Base-by-base conservation (phyloP, 2,329 filamentous ascomycete species). In the Metarhizium anisopliae region DNA sequence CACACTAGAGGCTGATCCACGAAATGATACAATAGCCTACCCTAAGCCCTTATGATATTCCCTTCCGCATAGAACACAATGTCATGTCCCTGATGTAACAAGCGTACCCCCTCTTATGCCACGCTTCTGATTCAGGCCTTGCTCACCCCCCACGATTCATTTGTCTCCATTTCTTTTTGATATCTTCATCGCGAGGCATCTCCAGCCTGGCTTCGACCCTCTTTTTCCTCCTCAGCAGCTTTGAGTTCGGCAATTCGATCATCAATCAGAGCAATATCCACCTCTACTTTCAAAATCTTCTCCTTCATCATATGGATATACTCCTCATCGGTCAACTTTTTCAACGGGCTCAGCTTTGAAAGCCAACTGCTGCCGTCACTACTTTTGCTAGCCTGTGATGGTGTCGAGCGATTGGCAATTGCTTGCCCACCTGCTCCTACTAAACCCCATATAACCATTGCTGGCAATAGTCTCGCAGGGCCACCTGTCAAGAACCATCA, bases 231-330 rank as follows among this genome's bases (percentile, higher is more conserved):
- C 30, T 57, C 55, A 8, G 54, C 52, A 25, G 57, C 56, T 54
- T 62, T 59, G 20, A 76, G 53, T 49, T 71, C 68, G 1, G 66
- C 79, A 61, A 94, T 89, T 64, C 83, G 84, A 54, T 93, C 89
- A 63, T 94, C 88, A 40, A 93, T 76, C 5, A 94, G 69, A 0
- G 88, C 84, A 68, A 94, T 90, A 59, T 93, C 87, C 1, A 82
- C 87, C 60, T 94, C 86, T 3, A 93, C 72, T 59, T 76, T 79
- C 30, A 93, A 67, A 45, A 90, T 72, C 70, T 86, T 90, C 67
- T 92, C 87, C 35, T 78, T 75, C 64, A 94, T 74, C 72, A 90
- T 83, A 1, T 78, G 72, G 57, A 81, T 79, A 65, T 94, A 94
- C 62, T 94, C 84, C 30, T 86, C 78, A 61, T 94, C 85, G 0